phyloP scores from a whole-genome alignment of 768 basidiomycete species.

The Bullera alba region DNA sequence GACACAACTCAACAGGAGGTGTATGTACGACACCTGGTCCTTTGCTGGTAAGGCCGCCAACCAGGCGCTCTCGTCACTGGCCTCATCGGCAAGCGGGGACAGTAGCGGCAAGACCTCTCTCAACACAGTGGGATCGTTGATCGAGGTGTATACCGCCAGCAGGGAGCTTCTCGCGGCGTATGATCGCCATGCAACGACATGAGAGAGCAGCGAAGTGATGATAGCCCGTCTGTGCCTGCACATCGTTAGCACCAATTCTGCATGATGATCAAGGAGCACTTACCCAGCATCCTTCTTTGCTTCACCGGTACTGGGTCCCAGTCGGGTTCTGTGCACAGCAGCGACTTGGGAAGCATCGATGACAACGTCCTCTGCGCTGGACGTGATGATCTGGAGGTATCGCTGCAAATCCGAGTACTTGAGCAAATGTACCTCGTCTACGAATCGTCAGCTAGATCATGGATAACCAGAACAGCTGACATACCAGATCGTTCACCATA shows the following conservation, averaged over 20 bases:
- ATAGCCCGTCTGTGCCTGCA: slow-evolving; percentile 56
- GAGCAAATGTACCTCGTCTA: slow-evolving; percentile 28
- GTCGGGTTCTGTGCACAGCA: slow-evolving; percentile 56
- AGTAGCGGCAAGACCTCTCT: slow-evolving; percentile 59
- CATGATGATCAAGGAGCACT: slow-evolving; percentile 1
- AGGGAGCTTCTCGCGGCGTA: slow-evolving; percentile 54
- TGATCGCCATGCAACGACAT: slow-evolving; percentile 58
- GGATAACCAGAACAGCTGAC: slow-evolving; percentile 6
- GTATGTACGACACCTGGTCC: slow-evolving; percentile 12
- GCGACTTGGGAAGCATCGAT: slow-evolving; percentile 48
- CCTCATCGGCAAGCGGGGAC: slow-evolving; percentile 36
- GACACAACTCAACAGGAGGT: slow-evolving; percentile 21
- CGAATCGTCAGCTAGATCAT: background rate
- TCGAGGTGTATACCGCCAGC: slow-evolving; percentile 51
- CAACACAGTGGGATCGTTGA: slow-evolving; percentile 53
- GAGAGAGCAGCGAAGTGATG: slow-evolving; percentile 71
- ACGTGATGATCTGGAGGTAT: slow-evolving; percentile 76
- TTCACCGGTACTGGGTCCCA: slow-evolving; percentile 50
- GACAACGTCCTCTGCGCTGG: slow-evolving; percentile 60
- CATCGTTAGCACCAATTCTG: background rate
- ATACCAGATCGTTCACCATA: slow-evolving; percentile 41
- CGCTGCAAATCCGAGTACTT: slow-evolving; percentile 29
- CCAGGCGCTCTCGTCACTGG: slow-evolving; percentile 16
- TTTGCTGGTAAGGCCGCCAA: background rate
- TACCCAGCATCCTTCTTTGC: slow-evolving; percentile 19